phyloP scores from a whole-genome alignment of 208 protist species.

The Naegleria lovaniensis region DNA sequence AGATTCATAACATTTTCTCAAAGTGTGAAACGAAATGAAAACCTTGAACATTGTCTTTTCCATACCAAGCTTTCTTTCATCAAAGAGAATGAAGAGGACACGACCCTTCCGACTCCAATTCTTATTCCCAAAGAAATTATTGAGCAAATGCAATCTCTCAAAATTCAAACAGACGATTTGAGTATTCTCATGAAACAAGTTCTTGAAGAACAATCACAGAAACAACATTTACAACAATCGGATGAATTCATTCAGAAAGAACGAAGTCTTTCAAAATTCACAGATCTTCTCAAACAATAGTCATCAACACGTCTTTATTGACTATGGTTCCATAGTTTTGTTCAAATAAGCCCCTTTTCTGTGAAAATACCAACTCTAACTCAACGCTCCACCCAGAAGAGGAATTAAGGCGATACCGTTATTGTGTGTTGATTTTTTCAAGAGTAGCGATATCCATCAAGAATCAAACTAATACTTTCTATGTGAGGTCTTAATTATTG shows the following conservation, averaged over 20 bases:
- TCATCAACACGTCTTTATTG: no score
- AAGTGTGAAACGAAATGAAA: background rate
- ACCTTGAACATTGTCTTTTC: background rate
- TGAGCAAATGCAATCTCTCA: background rate
- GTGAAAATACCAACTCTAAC: no score
- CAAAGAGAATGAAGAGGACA: background rate
- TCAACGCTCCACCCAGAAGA: no score
- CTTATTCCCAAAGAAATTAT: background rate
- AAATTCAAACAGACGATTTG: background rate
- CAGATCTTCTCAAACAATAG: no score
- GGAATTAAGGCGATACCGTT: no score
- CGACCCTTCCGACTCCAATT: no score
- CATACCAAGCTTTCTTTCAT: background rate
- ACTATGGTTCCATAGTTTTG: no score
- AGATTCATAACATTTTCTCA: background rate
- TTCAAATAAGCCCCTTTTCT: no score
- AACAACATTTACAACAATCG: background rate
- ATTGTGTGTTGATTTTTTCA: no score
- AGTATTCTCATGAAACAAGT: background rate
- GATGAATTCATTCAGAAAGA: background rate
- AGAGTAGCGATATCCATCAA: no score
- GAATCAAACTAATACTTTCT: no score
- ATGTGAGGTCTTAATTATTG: no score
- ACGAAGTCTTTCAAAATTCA: background rate
- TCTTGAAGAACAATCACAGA: background rate